Conservation (phyloP, 441 rosid genomes). For the Geranium incanum region DNA sequence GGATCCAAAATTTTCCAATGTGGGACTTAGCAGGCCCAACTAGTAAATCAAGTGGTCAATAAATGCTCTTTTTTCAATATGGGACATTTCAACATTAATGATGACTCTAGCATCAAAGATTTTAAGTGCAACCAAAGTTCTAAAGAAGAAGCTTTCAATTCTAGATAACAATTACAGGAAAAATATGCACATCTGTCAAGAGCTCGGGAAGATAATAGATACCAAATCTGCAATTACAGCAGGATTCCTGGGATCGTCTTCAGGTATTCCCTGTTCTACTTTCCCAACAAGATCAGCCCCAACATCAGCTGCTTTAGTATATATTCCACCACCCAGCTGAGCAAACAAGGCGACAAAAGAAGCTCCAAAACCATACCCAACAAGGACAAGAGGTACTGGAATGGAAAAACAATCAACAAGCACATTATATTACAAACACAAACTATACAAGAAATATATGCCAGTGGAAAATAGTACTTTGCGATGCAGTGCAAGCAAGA, state of each 20-base stretch:
- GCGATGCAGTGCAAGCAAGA: too few relatives aligned
- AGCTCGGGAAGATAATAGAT: conserved; percentile 15
- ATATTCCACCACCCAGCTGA: conserved; percentile 99
- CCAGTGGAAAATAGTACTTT: too few relatives aligned
- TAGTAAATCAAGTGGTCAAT: too few relatives aligned
- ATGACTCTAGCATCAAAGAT: too few relatives aligned
- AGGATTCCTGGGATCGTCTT: conserved; percentile 99
- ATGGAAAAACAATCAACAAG: conserved; percentile 7
- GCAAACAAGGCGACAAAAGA: conserved; percentile 98
- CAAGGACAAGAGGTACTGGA: conserved; percentile 95
- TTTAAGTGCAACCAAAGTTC: too few relatives aligned
- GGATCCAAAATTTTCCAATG: too few relatives aligned
- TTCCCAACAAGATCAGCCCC: conserved; percentile 99
- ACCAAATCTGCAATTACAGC: conserved; percentile 99
- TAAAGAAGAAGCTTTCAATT: neutral
- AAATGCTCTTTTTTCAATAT: too few relatives aligned
- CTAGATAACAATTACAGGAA: neutral
- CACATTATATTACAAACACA: too few relatives aligned
- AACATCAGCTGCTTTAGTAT: conserved; percentile 98
- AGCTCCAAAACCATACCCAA: conserved; percentile 99
- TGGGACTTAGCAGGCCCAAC: too few relatives aligned
- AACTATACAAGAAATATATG: too few relatives aligned
- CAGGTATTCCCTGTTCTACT: conserved; percentile 99
- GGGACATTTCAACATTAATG: too few relatives aligned
- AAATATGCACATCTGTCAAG: neutral